These are phyloP conservation scores for Nakazawaea sp. DNA, from an alignment of 805 yeast genomes.

Conservation along the genomic window DNA sequence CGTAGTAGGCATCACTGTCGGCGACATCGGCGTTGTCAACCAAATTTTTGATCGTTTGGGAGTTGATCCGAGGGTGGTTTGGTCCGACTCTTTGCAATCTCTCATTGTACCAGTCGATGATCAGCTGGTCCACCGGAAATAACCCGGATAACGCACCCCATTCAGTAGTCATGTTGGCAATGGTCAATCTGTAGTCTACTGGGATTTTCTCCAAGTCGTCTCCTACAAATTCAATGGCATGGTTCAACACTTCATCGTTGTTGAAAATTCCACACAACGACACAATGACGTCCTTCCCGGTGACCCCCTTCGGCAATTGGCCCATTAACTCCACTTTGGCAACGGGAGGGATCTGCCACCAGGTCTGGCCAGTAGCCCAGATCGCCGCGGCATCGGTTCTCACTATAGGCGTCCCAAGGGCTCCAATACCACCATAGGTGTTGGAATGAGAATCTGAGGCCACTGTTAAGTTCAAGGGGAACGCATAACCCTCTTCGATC, in stretches of 20 bases:
- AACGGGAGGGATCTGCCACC: conserved; percentile 99
- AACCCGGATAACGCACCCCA: conserved; percentile 98
- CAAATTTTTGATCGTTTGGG: conserved; percentile 47
- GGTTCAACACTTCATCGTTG: conserved; percentile 87
- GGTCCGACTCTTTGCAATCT: conserved; percentile 39
- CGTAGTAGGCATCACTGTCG: conserved; percentile 78
- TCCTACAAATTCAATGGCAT: conserved; percentile 90
- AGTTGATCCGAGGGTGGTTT: conserved; percentile 77
- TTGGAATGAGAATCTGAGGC: conserved; percentile 98
- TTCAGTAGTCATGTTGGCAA: conserved; percentile 97
- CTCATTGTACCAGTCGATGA: conserved; percentile 70
- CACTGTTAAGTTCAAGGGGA: conserved; percentile 87
- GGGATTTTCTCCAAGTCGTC: conserved; percentile 65
- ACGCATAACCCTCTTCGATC: conserved; percentile 99
- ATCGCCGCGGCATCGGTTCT: conserved; percentile 98
- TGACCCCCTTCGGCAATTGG: conserved; percentile 73
- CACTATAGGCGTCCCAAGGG: conserved; percentile 95
- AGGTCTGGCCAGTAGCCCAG: conserved; percentile 99
- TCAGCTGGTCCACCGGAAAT: conserved; percentile 87
- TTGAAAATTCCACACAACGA: conserved; percentile 92
- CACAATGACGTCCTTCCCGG: conserved; percentile 96
- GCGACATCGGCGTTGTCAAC: conserved; percentile 38
- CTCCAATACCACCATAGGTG: conserved; percentile 95
- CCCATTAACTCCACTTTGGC: conserved; percentile 89
- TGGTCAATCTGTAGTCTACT: conserved; percentile 81